A percentile compares a stretch with the other conserved stretches of the same genome.
Evolutionary conservation across 2,329 filamentous ascomycete species (phyloP).

Genomic region (Lasiodiplodia citricola): DNA sequence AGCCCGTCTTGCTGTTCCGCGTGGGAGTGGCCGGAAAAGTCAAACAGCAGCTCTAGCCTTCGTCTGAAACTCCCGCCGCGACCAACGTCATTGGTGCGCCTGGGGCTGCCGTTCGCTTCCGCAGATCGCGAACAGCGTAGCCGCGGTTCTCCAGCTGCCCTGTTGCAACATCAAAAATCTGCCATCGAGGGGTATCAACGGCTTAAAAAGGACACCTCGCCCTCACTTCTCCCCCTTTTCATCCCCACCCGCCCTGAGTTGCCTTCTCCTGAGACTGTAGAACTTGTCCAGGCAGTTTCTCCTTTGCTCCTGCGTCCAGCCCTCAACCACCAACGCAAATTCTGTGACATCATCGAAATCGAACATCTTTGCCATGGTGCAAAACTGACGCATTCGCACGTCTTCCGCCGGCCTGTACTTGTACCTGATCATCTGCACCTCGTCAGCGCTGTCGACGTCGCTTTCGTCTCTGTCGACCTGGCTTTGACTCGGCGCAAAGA

Average conservation of each 20-base stretch:
- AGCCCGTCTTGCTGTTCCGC: conserved; percentile 5
- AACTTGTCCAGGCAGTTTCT: conserved; percentile 80
- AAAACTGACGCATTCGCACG: conserved; percentile 83
- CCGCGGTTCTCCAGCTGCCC: conserved; percentile 21
- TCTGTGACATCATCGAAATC: conserved; percentile 78
- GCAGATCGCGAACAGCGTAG: conserved; percentile 14
- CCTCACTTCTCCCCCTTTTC: conserved; percentile 19
- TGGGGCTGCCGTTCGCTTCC: conserved; percentile 21
- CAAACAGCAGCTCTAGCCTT: not conserved
- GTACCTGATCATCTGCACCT: conserved; percentile 52
- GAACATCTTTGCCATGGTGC: conserved; percentile 82
- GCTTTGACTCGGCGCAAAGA: conserved; percentile 61
- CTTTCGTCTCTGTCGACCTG: conserved; percentile 28
- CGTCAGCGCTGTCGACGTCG: conserved; percentile 30
- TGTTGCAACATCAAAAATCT: conserved; percentile 9
- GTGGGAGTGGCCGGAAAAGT: not conserved
- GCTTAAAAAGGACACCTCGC: conserved; percentile 16
- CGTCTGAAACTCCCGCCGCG: conserved; percentile 5
- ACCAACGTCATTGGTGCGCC: not conserved
- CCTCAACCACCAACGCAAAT: conserved; percentile 89
- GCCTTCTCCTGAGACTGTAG: conserved; percentile 70
- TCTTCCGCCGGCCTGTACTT: conserved; percentile 75
- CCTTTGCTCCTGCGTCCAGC: conserved; percentile 84
- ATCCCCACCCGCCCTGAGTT: conserved; percentile 30
- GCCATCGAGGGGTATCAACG: conserved; percentile 6